Percentiles rank a stretch among this genome's conserved stretches.
Conservation (phyloP, 805 yeast species). For the Torulaspora franciscae region DNA sequence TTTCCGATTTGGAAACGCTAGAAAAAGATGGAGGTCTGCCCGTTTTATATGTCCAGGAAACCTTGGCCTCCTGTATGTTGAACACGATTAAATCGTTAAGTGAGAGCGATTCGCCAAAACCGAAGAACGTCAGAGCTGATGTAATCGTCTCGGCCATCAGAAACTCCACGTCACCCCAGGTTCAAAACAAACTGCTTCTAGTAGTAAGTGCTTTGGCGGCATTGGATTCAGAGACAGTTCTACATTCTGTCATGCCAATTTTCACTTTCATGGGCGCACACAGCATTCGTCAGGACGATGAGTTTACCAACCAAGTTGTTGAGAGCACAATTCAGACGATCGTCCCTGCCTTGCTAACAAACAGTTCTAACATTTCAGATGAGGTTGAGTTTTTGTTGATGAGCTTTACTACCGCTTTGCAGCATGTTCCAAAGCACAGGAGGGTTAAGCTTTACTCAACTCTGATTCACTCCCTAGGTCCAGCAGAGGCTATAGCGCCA, state of each 20-base stretch:
- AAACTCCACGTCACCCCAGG: constrained; percentile 86
- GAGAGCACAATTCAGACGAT: constrained; percentile 87
- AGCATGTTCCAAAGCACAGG: constrained; percentile 94
- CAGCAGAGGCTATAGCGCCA: constrained; percentile 59
- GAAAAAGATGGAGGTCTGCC: constrained; percentile 91
- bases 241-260: constrained; percentile 98
- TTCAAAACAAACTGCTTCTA: constrained; percentile 79
- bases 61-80: constrained; percentile 80
- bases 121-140: constrained; percentile 76
- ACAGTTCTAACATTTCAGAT: constrained; percentile 42
- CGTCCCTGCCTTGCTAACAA: constrained; percentile 75
- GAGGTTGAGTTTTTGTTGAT: constrained; percentile 81
- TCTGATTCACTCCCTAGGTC: constrained; percentile 69
- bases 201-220: constrained; percentile 86
- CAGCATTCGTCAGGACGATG: constrained; percentile 94
- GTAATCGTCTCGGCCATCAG: constrained; percentile 87
- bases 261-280: constrained; percentile 99
- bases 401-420: constrained; percentile 90
- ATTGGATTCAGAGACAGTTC: constrained; percentile 81
- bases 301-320: constrained; percentile 85
- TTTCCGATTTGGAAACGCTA: constrained; percentile 74
- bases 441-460: constrained; percentile 80
- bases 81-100: constrained; percentile 57
- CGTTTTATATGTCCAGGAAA: constrained; percentile 84
- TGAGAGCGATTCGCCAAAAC: constrained; percentile 42